A percentile compares a stretch with the other conserved stretches of the same genome.
These are phyloP conservation scores for Mucor plumbeus DNA, from an alignment of 371 early-diverging fungal genomes.

Conservation along the genomic window DNA sequence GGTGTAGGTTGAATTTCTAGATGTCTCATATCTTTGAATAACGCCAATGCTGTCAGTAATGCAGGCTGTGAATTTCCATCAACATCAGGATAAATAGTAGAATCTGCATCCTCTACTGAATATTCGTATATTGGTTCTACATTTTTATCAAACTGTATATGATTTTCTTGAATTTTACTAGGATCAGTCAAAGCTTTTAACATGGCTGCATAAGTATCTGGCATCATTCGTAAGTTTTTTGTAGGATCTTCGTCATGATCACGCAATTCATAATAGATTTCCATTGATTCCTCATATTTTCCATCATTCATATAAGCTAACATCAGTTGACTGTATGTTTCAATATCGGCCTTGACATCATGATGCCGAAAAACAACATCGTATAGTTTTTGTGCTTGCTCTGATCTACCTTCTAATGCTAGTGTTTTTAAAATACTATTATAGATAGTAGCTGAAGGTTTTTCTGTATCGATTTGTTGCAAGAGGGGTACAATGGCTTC, in stretches of 20 bases:
- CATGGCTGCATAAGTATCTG: constrained; percentile 20
- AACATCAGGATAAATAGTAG: constrained; percentile 14
- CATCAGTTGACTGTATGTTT: constrained; percentile 44
- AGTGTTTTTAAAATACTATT: constrained; percentile 40
- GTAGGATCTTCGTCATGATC: constrained; percentile 27
- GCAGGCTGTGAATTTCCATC: constrained; percentile 37
- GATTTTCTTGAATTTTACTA: constrained; percentile 7
- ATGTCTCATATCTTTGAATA: constrained; percentile 55
- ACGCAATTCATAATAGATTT: constrained; percentile 47
- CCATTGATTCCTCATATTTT: constrained; percentile 46
- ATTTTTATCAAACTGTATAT: background rate
- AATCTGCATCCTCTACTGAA: constrained; percentile 30
- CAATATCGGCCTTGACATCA: constrained; percentile 28
- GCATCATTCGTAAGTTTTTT: constrained; percentile 6
- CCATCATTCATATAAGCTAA: constrained; percentile 48
- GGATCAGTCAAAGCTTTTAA: constrained; percentile 15
- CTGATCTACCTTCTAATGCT: constrained; percentile 39
- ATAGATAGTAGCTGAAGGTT: constrained; percentile 20
- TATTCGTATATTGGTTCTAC: constrained; percentile 31
- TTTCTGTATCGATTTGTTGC: constrained; percentile 7
- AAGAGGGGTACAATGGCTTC: constrained; percentile 17
- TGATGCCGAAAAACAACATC: constrained; percentile 41
- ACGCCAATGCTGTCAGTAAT: constrained; percentile 35
- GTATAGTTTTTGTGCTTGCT: constrained; percentile 45
- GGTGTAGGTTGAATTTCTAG: constrained; percentile 41